These are phyloP conservation scores for Blastobotrys parvus DNA, from an alignment of 805 yeast species.

Conservation along the genomic window DNA sequence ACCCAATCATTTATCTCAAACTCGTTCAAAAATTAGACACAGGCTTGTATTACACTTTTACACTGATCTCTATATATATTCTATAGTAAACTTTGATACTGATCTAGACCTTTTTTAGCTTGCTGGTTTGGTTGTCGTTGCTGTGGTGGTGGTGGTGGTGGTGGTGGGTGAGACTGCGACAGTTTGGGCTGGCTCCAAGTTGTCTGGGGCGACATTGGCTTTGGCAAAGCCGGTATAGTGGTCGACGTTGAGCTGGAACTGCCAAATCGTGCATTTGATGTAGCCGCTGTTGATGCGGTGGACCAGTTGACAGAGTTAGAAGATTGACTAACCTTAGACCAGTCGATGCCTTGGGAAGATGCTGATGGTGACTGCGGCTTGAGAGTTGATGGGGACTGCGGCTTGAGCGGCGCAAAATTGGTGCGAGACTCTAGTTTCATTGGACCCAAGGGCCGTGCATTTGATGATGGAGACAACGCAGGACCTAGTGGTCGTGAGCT, in stretches of 20 bases:
- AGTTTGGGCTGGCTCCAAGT: too few relatives aligned
- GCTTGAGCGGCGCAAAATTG: not conserved
- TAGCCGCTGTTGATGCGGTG: too few relatives aligned
- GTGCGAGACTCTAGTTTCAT: too few relatives aligned
- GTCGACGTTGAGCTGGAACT: not conserved
- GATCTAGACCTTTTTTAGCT: constrained; percentile 11
- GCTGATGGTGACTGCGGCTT: not conserved
- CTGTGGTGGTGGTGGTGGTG: not conserved
- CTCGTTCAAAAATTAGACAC: constrained; percentile 37
- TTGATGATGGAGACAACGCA: too few relatives aligned
- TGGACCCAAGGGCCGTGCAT: too few relatives aligned
- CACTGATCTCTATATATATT: not conserved
- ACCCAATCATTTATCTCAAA: constrained; percentile 91
- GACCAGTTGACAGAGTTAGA: constrained; percentile 1
- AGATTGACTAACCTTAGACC: not conserved
- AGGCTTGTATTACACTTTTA: not conserved
- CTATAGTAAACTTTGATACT: constrained; percentile 17
- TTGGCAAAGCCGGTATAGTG: constrained; percentile 6
- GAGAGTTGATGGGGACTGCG: not conserved
- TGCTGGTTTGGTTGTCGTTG: constrained; percentile 5
- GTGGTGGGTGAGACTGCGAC: not conserved
- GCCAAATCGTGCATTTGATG: not conserved
- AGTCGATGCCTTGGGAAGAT: not conserved
- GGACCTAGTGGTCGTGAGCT: too few relatives aligned
- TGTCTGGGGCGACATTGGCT: constrained; percentile 7